Conservation (phyloP, 345 rosid genomes). For the Anastatica hierochuntica region DNA sequence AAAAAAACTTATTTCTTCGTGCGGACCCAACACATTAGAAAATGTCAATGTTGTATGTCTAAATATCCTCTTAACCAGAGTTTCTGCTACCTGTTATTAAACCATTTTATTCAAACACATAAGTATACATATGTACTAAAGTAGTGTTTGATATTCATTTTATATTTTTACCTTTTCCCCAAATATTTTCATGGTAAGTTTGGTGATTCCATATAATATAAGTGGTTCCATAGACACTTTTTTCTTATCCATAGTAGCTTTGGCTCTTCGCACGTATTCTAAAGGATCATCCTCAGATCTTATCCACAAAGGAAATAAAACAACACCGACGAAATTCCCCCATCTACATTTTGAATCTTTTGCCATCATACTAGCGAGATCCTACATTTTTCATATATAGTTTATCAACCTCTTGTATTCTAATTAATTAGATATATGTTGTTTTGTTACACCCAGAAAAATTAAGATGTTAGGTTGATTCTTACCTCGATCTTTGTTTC, state of each 20-base stretch:
- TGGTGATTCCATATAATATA: constrained; percentile 3
- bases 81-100: constrained; percentile 26
- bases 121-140: no score
- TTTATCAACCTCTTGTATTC: no score
- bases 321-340: constrained; percentile 43
- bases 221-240: constrained; percentile 43
- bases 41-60: constrained; percentile 37
- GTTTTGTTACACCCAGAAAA: no score
- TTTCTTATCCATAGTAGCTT: constrained; percentile 35
- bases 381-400: constrained; percentile 25
- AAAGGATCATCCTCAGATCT: constrained; percentile 33
- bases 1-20: constrained; percentile 44
- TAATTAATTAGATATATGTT: no score
- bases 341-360: constrained; percentile 35
- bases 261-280: constrained; percentile 38
- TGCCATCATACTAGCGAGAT: constrained; percentile 39
- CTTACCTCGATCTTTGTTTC: constrained; percentile 33
- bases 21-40: constrained; percentile 46
- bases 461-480: not conserved
- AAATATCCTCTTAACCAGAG: constrained; percentile 24
- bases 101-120: no score
- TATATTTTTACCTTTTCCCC: constrained; percentile 31
- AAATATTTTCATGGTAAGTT: constrained; percentile 20
- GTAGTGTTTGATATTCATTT: not conserved
- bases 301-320: constrained; percentile 37